Percentiles rank a stretch among this genome's conserved stretches.
These are phyloP conservation scores for Seiridium cupressi DNA, from an alignment of 2,329 filamentous ascomycete genomes.

Conservation along the genomic window DNA sequence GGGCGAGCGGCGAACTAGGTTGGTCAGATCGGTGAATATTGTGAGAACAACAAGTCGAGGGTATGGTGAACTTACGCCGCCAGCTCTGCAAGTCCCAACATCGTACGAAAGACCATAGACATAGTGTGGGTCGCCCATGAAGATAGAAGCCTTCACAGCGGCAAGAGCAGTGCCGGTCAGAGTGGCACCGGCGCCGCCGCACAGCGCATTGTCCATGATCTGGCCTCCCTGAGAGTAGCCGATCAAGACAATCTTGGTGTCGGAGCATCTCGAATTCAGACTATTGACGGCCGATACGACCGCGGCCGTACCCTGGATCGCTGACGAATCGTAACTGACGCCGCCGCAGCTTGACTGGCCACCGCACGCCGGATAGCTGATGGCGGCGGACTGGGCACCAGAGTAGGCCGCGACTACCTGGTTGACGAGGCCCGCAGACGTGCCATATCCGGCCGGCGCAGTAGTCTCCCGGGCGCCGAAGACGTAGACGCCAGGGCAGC, in stretches of 20 bases:
- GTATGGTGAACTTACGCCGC: conserved; percentile 46
- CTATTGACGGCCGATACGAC: conserved; percentile 55
- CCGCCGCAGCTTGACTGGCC: conserved; percentile 55
- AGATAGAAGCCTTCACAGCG: conserved; percentile 59
- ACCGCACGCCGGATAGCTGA: conserved; percentile 56
- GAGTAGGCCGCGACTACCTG: conserved; percentile 40
- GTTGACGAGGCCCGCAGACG: conserved; percentile 42
- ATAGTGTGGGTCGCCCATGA: conserved; percentile 62
- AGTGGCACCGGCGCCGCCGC: conserved; percentile 51
- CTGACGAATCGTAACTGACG: conserved; percentile 54
- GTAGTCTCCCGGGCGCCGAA: conserved; percentile 53
- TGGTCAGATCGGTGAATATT: neutral
- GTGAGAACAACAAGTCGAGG: neutral
- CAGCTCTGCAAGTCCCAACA: conserved; percentile 57
- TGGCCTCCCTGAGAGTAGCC: conserved; percentile 65
- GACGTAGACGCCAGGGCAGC: conserved; percentile 45
- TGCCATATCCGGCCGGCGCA: conserved; percentile 42
- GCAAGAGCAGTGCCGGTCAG: conserved; percentile 45
- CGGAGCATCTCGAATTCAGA: conserved; percentile 54
- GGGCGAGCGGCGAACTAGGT: conserved; percentile 59
- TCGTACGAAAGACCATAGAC: conserved; percentile 54
- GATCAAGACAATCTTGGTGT: conserved; percentile 56
- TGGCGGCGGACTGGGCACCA: conserved; percentile 44
- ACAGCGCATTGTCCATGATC: conserved; percentile 62
- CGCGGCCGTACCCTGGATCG: conserved; percentile 50